A percentile compares a stretch with the other conserved stretches of the same genome.
Conservation (phyloP, 495 filamentous ascomycete genomes). For the Immersiella caudata region DNA sequence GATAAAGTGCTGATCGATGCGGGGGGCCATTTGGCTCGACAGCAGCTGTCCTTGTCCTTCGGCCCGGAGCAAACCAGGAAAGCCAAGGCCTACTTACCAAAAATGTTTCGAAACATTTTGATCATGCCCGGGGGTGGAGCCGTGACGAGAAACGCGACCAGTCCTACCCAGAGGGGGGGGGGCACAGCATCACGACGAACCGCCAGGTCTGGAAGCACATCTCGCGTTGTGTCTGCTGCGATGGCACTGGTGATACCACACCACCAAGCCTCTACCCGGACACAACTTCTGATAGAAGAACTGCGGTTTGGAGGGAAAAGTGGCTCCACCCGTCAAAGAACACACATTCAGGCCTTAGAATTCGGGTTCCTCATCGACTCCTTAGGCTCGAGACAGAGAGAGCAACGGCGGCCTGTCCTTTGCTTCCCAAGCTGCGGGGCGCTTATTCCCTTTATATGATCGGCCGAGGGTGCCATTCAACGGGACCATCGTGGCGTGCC, state of each 20-base stretch:
- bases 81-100: neutral
- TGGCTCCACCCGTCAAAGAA: neutral
- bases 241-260: neutral
- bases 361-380: neutral
- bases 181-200: neutral
- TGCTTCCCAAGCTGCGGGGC: slow-evolving; percentile 19
- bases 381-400: neutral
- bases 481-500: neutral
- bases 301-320: neutral
- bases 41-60: neutral
- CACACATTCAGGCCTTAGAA: neutral
- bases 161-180: neutral
- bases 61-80: no score
- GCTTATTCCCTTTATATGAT: slow-evolving; percentile 30
- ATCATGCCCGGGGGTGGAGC: neutral
- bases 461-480: slow-evolving; percentile 17
- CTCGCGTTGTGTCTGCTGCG: neutral
- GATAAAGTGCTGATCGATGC: neutral
- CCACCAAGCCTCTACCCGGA: neutral
- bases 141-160: neutral
- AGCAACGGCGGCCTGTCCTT: slow-evolving; percentile 22
- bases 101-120: slow-evolving; percentile 24
- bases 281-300: neutral
- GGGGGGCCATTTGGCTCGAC: neutral
- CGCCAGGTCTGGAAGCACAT: neutral